A percentile compares a stretch with the other conserved stretches of the same genome.
Evolutionary conservation across 202 grass and related monocot genomes (phyloP).

Genomic region (Setaria viridis): DNA sequence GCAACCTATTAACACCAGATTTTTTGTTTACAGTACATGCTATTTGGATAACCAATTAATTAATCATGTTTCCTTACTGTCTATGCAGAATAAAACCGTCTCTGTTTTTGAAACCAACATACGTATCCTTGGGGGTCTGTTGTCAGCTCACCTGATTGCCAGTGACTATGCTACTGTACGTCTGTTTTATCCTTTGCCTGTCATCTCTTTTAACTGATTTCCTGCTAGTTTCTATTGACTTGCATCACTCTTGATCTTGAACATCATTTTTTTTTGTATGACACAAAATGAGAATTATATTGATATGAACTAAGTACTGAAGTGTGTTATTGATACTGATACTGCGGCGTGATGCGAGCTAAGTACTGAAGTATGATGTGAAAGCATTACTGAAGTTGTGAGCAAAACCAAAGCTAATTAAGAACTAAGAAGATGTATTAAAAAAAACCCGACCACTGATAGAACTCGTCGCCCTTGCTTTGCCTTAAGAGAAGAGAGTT

Average conservation of each 20-base stretch:
- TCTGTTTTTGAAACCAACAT: conserved; percentile 99
- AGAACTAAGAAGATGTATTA: no score
- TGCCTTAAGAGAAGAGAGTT: not conserved
- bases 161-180: conserved; percentile 95
- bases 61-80: conserved; percentile 20
- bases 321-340: not conserved
- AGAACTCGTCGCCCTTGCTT: not conserved
- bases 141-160: conserved; percentile 92
- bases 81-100: conserved; percentile 92
- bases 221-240: conserved; percentile 8
- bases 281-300: not conserved
- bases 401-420: no score
- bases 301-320: not conserved
- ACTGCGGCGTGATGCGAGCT: not conserved
- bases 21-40: conserved; percentile 17
- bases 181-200: conserved; percentile 18
- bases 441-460: not conserved
- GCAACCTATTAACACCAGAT: conserved; percentile 22
- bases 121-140: conserved; percentile 86
- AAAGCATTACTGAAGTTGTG: not conserved
- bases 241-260: conserved; percentile 5
- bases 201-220: conserved; percentile 32
- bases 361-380: not conserved
- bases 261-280: conserved; percentile 13
- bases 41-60: conserved; percentile 17